Evolutionary conservation across 164 flowering plant species (phyloP), one percentile per base, ranked within the genome.

Genomic region (Santalum album): DNA sequence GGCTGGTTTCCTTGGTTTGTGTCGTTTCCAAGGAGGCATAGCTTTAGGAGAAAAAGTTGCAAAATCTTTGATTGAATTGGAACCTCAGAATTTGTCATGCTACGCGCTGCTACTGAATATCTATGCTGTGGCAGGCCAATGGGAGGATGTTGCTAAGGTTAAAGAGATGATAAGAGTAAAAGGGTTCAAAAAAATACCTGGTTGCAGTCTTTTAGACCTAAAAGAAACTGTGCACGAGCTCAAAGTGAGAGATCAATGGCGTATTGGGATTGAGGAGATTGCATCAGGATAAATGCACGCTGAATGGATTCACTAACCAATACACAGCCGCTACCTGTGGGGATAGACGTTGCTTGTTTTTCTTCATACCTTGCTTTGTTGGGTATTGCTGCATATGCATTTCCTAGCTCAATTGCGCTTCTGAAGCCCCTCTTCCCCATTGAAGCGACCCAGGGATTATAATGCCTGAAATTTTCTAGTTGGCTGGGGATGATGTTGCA

Each of bases 141-240:
- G 87, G 96, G 81, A 75, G 45, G 84, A 84, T 42, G 87, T 77
- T 64, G 69, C 66, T 11, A 66, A 51, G 71, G 73, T 78, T 51
- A 82, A 70, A 68, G 74, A 63, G 38, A 25, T 63, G 53, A 57
- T 75, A 62, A 75, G 63, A 55, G 69, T 70, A 59, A 64, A 66
- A 55, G 78, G 65, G n/a, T 18, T 75, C 22, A 60, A 44, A 20
- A 60, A 51, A 61, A 55, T 56, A 14, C 77, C 72, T 10, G 75
- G 83, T 39, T 80, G 76, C 61, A 60, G 66, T 65, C 83, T 87
- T 36, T 35, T 68, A 25, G 87, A 87, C 61, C 68, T 84, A 71
- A 84, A 73, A 52, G 69, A 67, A 40, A 59, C 78, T 32, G 89
- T 84, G 57, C 84, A 78, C 49, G 53, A 69, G 9, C 63, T 72